Base-by-base conservation (phyloP, 2,329 filamentous ascomycete genomes). In the Paecilomyces niveus region DNA sequence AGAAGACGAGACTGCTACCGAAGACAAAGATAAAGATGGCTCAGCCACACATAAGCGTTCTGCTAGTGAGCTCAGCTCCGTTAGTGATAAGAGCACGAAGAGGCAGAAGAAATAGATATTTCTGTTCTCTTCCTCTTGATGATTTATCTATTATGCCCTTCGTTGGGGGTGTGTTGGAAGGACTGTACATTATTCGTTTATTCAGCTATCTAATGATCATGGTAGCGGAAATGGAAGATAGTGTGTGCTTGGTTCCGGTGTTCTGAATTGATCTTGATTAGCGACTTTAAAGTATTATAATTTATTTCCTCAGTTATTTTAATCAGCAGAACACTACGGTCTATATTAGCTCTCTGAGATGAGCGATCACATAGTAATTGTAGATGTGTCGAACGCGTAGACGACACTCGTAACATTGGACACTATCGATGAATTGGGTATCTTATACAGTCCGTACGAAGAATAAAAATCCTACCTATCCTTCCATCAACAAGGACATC, bases 31-130 rank as follows among this genome's bases (percentile, higher is more conserved):
- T 35, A 60, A 62, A 9, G 60, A 59, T 21, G 64, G 62, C 11
- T 59, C 55, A 52, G 59, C 35, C 21, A 69, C 70, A 0, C 87
- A 89, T 63, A 95, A 95, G 78, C 83, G 91, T 59, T 94, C 90
- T 70, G 90, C 90, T 1, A 95, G 90, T 71, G 89, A 92, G 32
- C 72, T 95, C 56, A 93, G 89, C 71, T 78, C 80, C 15, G 77
- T 77, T 5, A 91, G 88, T 70, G 87, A 90, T 58, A 81, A 81
- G 70, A 80, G 78, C 64, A 68, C 70, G 7, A 83, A 82, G 68
- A 74, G 79, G 56, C 78, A 80, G 67, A 78, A 75, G 65, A 80
- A 79, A 58, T 74, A 67, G 59, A 39, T 2, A 21, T n/a, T 9
- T 45, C 5, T 2, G 4, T n/a, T 45, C 15, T 18, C 3, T 7